Evolutionary conservation across 345 rosid species (phyloP).

Genomic region (Sisymbrium altissimum): DNA sequence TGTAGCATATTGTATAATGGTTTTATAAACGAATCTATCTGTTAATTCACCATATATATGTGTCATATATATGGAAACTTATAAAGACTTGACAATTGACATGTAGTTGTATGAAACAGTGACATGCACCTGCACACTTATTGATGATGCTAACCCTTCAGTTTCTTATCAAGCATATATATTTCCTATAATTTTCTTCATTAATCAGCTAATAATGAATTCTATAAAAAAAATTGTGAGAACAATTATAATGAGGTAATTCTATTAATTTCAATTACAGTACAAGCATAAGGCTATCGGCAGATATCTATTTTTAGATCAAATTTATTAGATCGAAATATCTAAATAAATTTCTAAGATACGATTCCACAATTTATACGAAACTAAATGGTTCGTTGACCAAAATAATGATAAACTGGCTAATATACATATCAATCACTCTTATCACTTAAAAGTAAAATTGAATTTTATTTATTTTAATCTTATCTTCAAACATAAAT

Average conservation of each 20-base stretch:
- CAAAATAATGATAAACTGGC: background rate
- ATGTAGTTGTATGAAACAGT: constrained; percentile 22
- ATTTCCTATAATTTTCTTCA: background rate
- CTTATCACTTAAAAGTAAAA: constrained; percentile 20
- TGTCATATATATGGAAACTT: background rate
- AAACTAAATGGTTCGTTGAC: constrained; percentile 14
- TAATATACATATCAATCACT: constrained; percentile 19
- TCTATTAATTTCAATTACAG: background rate
- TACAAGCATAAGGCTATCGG: background rate
- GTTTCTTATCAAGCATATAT: constrained; percentile 17
- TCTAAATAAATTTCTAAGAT: background rate
- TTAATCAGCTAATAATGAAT: background rate
- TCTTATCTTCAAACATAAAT: constrained; percentile 24
- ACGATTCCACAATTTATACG: background rate
- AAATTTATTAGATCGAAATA: background rate
- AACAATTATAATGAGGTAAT: background rate
- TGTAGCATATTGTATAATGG: background rate
- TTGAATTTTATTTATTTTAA: background rate
- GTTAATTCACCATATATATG: background rate
- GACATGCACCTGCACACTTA: constrained; percentile 27
- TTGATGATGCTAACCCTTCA: constrained; percentile 15
- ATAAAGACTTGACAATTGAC: constrained; percentile 26
- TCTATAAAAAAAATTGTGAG: background rate
- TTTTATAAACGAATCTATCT: background rate
- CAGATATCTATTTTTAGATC: background rate